Evolutionary conservation across 164 flowering plant species (phyloP).

Genomic region (Nymphaea colorata): DNA sequence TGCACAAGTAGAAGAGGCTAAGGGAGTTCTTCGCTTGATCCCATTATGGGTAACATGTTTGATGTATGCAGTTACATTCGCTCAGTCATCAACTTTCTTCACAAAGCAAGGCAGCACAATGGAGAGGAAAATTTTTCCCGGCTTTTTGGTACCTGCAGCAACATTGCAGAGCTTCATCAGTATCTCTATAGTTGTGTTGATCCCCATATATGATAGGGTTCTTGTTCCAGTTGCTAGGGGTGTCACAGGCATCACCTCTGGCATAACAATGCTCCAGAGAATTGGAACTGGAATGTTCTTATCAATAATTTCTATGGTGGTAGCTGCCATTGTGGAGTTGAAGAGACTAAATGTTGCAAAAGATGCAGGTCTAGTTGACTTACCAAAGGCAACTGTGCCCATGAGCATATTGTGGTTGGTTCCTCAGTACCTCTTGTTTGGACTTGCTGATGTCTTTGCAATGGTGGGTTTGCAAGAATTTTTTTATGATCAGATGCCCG

Average conservation of each 20-base stretch:
- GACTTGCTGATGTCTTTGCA: conserved; percentile 15
- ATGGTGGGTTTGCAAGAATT: conserved; percentile 19
- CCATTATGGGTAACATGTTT: conserved; percentile 6
- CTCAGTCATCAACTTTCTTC: conserved; percentile 9
- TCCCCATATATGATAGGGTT: conserved; percentile 19
- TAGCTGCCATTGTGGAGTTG: conserved; percentile 5
- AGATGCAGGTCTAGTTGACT: conserved; percentile 2
- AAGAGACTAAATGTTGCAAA: not conserved
- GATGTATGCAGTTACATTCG: conserved; percentile 1
- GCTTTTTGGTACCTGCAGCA: conserved; percentile 16
- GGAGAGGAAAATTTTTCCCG: not conserved
- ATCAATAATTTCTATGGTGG: conserved; percentile 7
- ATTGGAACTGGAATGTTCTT: conserved; percentile 10
- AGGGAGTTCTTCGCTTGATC: not conserved
- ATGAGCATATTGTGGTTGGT: conserved; percentile 7
- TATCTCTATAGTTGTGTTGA: conserved; percentile 11
- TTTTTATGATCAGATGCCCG: conserved; percentile 19
- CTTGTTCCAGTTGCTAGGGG: conserved; percentile 14
- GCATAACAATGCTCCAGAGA: conserved; percentile 24
- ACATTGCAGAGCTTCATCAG: conserved; percentile 14
- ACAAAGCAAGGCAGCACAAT: conserved; percentile 9
- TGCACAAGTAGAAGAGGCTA: conserved; percentile 3
- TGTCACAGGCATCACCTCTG: conserved; percentile 13
- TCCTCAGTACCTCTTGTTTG: conserved; percentile 18
- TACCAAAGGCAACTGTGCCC: not conserved